A percentile compares a stretch with the other conserved stretches of the same genome.
Conservation (phyloP, 2,329 filamentous ascomycete genomes). For the Trichoderma sp. region DNA sequence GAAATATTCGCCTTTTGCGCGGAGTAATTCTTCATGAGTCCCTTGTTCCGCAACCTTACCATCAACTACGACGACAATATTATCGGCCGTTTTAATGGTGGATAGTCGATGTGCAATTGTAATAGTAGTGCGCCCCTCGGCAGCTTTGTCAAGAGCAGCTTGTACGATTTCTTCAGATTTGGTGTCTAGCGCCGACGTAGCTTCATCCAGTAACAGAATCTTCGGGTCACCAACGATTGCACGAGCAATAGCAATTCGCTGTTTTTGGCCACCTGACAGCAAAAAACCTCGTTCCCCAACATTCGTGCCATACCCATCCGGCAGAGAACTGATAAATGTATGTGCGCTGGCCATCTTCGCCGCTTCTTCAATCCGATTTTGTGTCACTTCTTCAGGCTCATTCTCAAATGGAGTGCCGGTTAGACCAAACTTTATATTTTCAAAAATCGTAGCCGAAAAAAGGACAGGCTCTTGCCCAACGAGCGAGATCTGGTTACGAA, state of each 20-base stretch:
- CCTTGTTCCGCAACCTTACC: conserved; percentile 31
- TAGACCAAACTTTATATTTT: conserved; percentile 32
- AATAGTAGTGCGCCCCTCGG: conserved; percentile 58
- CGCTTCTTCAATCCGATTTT: conserved; percentile 21
- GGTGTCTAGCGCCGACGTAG: conserved; percentile 54
- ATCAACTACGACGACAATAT: conserved; percentile 32
- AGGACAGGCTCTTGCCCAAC: conserved; percentile 49
- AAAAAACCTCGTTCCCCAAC: conserved; percentile 27
- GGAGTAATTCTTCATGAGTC: conserved; percentile 10
- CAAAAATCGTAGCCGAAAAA: conserved; percentile 45
- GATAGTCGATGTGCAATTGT: conserved; percentile 60
- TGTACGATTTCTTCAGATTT: conserved; percentile 50
- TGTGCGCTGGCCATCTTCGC: conserved; percentile 27
- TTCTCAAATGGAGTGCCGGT: conserved; percentile 38
- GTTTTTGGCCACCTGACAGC: conserved; percentile 58
- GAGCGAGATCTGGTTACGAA: conserved; percentile 46
- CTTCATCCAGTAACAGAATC: conserved; percentile 65
- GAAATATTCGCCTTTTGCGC: not conserved
- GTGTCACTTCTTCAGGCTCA: conserved; percentile 1
- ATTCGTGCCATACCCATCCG: conserved; percentile 27
- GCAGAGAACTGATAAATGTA: conserved; percentile 26
- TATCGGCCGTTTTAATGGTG: conserved; percentile 34
- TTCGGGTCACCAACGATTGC: conserved; percentile 59
- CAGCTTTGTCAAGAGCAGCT: conserved; percentile 51
- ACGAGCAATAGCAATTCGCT: conserved; percentile 63